Conservation (phyloP, 352 stramenopile species). For the Phytopythium delawarense region DNA sequence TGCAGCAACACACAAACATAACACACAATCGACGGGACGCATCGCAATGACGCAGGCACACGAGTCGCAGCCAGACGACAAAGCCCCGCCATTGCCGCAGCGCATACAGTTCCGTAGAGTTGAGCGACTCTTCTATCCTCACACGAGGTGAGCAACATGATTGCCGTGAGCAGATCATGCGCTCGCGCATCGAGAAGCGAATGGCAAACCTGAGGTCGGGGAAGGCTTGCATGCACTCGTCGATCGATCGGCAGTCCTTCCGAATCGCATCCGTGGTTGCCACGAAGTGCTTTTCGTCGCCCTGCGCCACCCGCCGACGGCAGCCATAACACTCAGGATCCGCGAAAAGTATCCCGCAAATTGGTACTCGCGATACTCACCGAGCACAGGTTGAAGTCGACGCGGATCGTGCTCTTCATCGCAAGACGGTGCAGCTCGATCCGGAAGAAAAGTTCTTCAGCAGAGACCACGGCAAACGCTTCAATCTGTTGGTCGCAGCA, state of each 20-base stretch:
- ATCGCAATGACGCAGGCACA: constrained; percentile 12
- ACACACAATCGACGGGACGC: constrained; percentile 8
- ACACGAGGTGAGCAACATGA: constrained; percentile 6
- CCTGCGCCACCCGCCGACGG: constrained; percentile 24
- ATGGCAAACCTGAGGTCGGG: constrained; percentile 55
- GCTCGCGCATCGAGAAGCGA: not conserved
- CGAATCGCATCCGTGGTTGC: constrained; percentile 60
- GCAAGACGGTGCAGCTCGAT: constrained; percentile 52
- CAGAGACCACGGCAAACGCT: constrained; percentile 51
- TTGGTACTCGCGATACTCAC: constrained; percentile 23
- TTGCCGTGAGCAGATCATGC: constrained; percentile 6
- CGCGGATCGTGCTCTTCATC: constrained; percentile 44
- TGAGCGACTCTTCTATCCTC: constrained; percentile 14
- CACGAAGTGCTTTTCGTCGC: constrained; percentile 63
- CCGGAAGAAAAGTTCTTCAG: constrained; percentile 65
- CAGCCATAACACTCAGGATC: constrained; percentile 16
- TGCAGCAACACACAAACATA: constrained; percentile 6
- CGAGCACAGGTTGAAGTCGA: constrained; percentile 68
- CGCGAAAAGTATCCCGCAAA: not conserved
- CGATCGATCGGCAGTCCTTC: constrained; percentile 52
- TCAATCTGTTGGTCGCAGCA: constrained; percentile 39
- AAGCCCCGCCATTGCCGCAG: constrained; percentile 1
- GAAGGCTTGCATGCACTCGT: constrained; percentile 55
- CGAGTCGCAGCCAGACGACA: constrained; percentile 9
- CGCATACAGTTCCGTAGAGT: constrained; percentile 10